Base-by-base conservation (phyloP, 129 eudicot genomes). In the Tagetes erecta region DNA sequence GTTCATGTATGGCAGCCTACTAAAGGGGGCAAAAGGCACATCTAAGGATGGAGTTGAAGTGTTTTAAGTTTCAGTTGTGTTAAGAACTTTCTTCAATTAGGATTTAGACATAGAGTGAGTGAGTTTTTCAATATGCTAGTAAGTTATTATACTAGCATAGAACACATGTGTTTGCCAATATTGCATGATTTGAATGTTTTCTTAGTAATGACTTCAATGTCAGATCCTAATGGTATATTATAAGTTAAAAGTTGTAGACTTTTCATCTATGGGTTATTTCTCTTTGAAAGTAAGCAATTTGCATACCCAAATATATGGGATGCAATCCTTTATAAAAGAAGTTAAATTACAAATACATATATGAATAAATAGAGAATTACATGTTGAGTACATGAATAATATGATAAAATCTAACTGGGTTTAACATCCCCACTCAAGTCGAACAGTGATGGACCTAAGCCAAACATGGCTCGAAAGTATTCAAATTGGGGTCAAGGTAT, bases 121-220 rank as follows among this genome's bases (percentile, higher is more conserved):
- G 57, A 57, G 33, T 41, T 20, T 31, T 64, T 35, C 27, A 14
- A 47, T 63, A 75, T 64, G 72, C 14, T 2, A 64, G 70, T 40
- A 74, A 10, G 31, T 31, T 64, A 8, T 9, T 39, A 31, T 75
- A 38, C 35, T 64, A 50, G 79, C 72, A 64, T 50, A 50, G 30
- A 73, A 37, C 40, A 57, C 8, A 37, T 38, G 5, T 10, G 13
- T 20, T 62, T 10, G 34, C n/a, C 44, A 7, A 9, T 20, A 20
- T 49, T 34, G 31, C 70, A 47, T 64, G 64, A 35, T 12, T 39
- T 72, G 13, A 41, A 51, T 75, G 41, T 6, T 20, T 39, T 9
- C 39, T 65, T 33, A 38, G 46, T 14, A 49, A 47, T 35, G 30
- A 65, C 30, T 64, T n/a, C 0, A 66, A 50, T 65, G 65, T 65